phyloP scores from a whole-genome alignment of 78 protist species.

The Dictyostelium intermedium region DNA sequence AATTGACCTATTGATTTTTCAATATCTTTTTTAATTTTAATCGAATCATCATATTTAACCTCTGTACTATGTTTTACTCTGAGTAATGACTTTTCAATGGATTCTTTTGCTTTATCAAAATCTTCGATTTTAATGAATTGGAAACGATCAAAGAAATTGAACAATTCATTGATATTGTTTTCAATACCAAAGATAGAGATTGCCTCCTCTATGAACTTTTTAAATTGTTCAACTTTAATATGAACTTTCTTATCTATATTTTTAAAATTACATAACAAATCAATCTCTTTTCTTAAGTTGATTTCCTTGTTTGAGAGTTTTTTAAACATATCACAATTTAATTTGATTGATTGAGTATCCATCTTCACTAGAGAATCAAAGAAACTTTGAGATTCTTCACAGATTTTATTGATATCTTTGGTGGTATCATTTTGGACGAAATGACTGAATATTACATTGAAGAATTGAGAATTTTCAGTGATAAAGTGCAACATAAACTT shows the following conservation, averaged over 20 bases:
- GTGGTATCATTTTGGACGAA: background rate
- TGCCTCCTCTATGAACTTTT: constrained; percentile 13
- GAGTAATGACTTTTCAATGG: background rate
- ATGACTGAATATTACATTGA: background rate
- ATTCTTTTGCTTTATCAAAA: background rate
- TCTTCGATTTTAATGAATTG: background rate
- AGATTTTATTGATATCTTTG: background rate
- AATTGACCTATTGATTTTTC: background rate
- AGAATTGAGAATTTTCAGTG: background rate
- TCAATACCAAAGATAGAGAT: constrained; percentile 38
- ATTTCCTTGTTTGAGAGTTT: background rate
- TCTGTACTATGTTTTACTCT: background rate
- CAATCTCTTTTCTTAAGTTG: background rate
- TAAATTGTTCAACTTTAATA: background rate
- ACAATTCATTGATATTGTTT: background rate
- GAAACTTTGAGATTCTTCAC: background rate
- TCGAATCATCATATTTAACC: background rate
- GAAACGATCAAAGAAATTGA: background rate
- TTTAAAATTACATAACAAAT: background rate
- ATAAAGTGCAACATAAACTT: background rate
- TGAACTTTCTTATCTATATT: background rate
- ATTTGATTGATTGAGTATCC: background rate
- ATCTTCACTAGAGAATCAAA: background rate
- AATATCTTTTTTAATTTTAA: background rate
- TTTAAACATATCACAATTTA: constrained; percentile 7